Conservation (phyloP, 139 green algal species). For the Chlamydomonas incerta region DNA sequence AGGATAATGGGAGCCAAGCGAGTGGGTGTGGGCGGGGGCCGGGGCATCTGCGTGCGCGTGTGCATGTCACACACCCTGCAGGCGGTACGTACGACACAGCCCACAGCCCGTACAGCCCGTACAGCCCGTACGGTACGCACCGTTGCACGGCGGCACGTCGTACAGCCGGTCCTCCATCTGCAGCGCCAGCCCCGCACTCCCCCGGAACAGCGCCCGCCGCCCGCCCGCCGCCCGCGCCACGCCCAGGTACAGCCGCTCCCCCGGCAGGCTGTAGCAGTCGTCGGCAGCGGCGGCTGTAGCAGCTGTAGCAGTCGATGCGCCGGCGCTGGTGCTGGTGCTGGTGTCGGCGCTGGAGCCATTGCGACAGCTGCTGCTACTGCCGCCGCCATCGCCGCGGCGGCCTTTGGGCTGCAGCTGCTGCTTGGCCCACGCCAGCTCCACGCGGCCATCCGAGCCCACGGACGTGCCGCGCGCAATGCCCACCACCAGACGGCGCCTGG, state of each 20-base stretch:
- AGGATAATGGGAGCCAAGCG: too few species aligned
- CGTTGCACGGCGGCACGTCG: slow-evolving; percentile 62
- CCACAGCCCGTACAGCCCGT: too few species aligned
- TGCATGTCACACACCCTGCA: not conserved
- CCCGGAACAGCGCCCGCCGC: slow-evolving; percentile 52
- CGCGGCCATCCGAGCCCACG: not conserved
- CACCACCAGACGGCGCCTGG: not conserved
- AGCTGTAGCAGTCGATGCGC: not conserved
- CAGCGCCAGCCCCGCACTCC: slow-evolving; percentile 44
- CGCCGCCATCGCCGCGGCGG: not conserved
- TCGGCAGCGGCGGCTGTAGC: not conserved
- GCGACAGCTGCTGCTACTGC: not conserved
- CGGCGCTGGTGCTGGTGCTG: not conserved
- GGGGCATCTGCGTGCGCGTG: too few species aligned
- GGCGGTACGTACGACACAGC: too few species aligned
- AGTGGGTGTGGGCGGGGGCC: too few species aligned
- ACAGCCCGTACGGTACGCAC: too few species aligned
- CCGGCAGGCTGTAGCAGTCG: not conserved
- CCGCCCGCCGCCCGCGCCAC: slow-evolving; percentile 30
- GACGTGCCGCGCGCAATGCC: slow-evolving; percentile 9
- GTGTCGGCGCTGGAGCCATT: not conserved
- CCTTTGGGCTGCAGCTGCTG: not conserved
- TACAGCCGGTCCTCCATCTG: slow-evolving; percentile 57
- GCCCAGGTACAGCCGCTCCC: slow-evolving; percentile 35
- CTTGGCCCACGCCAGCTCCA: slow-evolving; percentile 1